Conservation (phyloP, 352 stramenopile species). For the Phytophthora vignae region DNA sequence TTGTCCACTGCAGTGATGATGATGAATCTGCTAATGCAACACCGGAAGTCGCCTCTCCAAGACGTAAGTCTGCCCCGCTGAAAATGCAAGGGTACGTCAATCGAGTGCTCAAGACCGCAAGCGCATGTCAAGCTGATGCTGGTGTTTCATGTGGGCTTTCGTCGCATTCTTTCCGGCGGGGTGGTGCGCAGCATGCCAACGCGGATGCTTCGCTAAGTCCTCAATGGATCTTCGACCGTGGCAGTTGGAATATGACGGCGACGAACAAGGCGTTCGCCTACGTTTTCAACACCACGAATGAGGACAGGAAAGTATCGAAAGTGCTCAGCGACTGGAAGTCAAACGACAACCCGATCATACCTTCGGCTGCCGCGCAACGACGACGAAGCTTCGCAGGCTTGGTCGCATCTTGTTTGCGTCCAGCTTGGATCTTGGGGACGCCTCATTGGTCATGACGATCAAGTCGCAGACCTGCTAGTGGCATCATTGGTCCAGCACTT, state of each 20-base stretch:
- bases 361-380: not conserved
- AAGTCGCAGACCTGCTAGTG: not conserved
- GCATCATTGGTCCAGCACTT: not conserved
- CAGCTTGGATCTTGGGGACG: not conserved
- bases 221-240: conserved; percentile 24
- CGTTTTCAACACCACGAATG: not conserved
- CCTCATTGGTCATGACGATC: not conserved
- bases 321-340: not conserved
- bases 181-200: conserved; percentile 26
- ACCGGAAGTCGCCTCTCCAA: not conserved
- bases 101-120: conserved; percentile 3
- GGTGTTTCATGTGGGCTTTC: conserved; percentile 20
- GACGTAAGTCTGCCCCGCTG: not conserved
- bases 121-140: not conserved
- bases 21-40: not conserved
- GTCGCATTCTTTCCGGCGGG: conserved; percentile 35
- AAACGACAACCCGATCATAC: not conserved
- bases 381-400: not conserved
- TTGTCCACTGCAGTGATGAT: not conserved
- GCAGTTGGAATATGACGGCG: conserved; percentile 22
- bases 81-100: conserved; percentile 34
- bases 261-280: conserved; percentile 32
- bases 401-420: not conserved
- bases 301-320: not conserved
- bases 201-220: not conserved